phyloP scores from a whole-genome alignment of 1,284 basidiomycete genomes.

The Jaminaea rosea region DNA sequence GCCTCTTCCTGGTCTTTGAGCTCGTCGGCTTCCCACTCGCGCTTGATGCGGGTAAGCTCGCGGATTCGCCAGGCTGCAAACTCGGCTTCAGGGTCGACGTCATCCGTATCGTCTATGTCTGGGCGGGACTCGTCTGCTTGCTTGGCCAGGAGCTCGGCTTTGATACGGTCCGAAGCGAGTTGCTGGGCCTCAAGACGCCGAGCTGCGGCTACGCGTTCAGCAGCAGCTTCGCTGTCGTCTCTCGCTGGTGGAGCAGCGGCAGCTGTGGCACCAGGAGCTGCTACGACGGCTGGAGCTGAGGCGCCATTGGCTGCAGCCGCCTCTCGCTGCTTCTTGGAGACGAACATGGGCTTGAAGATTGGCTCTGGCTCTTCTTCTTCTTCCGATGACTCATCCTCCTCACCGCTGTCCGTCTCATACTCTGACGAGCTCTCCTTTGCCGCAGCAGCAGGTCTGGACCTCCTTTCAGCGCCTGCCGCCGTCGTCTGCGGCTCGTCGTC shows the following conservation, averaged over 20 bases:
- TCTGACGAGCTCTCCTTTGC: slow-evolving; percentile 30
- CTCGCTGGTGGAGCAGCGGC: slow-evolving; percentile 52
- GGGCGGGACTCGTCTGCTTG: slow-evolving; percentile 69
- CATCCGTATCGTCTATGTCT: slow-evolving; percentile 92
- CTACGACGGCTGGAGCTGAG: not conserved
- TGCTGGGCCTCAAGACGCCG: slow-evolving; percentile 70
- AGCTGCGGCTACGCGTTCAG: slow-evolving; percentile 63
- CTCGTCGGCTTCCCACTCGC: slow-evolving; percentile 75
- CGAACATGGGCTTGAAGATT: slow-evolving; percentile 74
- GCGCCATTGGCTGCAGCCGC: not conserved
- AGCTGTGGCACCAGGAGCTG: slow-evolving; percentile 2
- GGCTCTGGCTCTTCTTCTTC: slow-evolving; percentile 52
- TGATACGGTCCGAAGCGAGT: slow-evolving; percentile 77
- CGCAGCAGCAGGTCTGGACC: not conserved
- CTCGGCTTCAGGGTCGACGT: slow-evolving; percentile 76
- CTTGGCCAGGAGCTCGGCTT: slow-evolving; percentile 70
- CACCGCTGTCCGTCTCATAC: slow-evolving; percentile 50
- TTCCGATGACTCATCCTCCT: slow-evolving; percentile 22
- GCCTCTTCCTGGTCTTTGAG: slow-evolving; percentile 70
- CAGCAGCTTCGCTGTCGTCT: slow-evolving; percentile 58
- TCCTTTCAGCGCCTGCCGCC: not conserved
- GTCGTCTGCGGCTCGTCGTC: slow-evolving; percentile 18
- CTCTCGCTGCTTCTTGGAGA: slow-evolving; percentile 58
- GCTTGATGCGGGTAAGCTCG: slow-evolving; percentile 80
- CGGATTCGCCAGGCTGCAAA: slow-evolving; percentile 93